phyloP scores from a whole-genome alignment of 345 rosid genomes.

The Punica granatum region DNA sequence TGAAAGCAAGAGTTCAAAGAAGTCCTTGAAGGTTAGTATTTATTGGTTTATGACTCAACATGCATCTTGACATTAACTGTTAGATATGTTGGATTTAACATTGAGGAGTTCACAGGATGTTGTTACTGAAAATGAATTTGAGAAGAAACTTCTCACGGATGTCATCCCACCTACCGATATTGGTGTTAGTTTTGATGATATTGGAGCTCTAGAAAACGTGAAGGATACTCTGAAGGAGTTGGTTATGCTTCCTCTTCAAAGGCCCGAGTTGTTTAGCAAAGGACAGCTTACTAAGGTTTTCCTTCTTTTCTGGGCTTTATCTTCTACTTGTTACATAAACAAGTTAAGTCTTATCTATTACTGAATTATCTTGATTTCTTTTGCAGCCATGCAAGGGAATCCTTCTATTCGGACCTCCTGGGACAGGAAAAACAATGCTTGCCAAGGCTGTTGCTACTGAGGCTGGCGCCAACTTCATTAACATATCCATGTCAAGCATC shows the following conservation, averaged over 20 bases:
- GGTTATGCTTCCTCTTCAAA: slow-evolving; percentile 99
- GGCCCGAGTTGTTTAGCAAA: slow-evolving; percentile 96
- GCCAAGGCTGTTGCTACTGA: slow-evolving; percentile 99
- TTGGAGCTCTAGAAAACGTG: slow-evolving; percentile 95
- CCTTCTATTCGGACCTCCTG: slow-evolving; percentile 98
- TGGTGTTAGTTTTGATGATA: slow-evolving; percentile 94
- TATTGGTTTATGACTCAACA: background rate
- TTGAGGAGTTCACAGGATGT: slow-evolving; percentile 53
- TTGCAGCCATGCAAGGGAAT: slow-evolving; percentile 97
- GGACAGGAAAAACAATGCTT: slow-evolving; percentile 99
- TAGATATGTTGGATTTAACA: slow-evolving; percentile 5
- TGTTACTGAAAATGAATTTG: slow-evolving; percentile 94
- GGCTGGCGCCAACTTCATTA: slow-evolving; percentile 97
- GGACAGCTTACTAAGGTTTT: slow-evolving; percentile 95
- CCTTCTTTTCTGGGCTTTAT: background rate
- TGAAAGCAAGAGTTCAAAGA: slow-evolving; percentile 71
- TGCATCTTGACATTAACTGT: background rate
- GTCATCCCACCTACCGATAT: slow-evolving; percentile 95
- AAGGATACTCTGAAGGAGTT: slow-evolving; percentile 97
- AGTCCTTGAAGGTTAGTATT: slow-evolving; percentile 63
- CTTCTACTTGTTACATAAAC: background rate
- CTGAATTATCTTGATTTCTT: background rate
- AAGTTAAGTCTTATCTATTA: background rate
- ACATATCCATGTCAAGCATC: slow-evolving; percentile 99
- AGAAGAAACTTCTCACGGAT: slow-evolving; percentile 92